Evolutionary conservation across 768 basidiomycete genomes (phyloP), one percentile per base, ranked within the genome.

Genomic region (Macrolepiota fuliginosa): DNA sequence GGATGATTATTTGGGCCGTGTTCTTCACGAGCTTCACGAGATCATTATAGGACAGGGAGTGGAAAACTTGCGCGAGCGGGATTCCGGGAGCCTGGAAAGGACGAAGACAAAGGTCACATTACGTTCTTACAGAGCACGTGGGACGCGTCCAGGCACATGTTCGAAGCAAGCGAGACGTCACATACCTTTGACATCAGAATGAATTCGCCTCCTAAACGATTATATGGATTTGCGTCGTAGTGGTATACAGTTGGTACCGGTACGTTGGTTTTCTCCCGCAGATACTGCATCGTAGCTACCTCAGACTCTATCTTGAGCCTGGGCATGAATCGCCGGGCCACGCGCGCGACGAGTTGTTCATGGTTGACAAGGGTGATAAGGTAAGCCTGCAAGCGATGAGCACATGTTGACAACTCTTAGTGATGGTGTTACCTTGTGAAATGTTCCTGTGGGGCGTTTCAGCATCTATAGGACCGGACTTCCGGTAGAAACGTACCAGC

Each of bases 271-370:
- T 84, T 80, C 65, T 87, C 79, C 54, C 89, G 86, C 27, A 94
- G 80, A 70, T 88, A 94, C n/a, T 82, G 81, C 77, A 94, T 87
- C 0, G 92, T 94, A 2, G 92, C 91, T 7, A 92, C 89, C 69
- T 94, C 92, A 0, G 92, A 93, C 71, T 91, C 88, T 3, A 90
- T 92, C 76, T 94, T 94, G 65, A 92, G 81, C 36, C 89, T 83
- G 0, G 91, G 89, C 90, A 94, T 92, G 72, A 90, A 94, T 10
- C 89, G 84, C 54, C 91, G 87, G 2, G 92, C 92, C 24, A 94
- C 90, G 40, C 91, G 84, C 5, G 89, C 90, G 7, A 94, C 86
- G 46, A 94, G 71, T 61, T 89, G 80, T 54, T 81, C 75, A 15
- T 80, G 75, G 67, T 89, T 83, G 19, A 74, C 77, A 19, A 93